These are phyloP conservation scores for Fusarium fujikuroi DNA, from an alignment of 2,329 filamentous ascomycete species.

Conservation along the genomic window DNA sequence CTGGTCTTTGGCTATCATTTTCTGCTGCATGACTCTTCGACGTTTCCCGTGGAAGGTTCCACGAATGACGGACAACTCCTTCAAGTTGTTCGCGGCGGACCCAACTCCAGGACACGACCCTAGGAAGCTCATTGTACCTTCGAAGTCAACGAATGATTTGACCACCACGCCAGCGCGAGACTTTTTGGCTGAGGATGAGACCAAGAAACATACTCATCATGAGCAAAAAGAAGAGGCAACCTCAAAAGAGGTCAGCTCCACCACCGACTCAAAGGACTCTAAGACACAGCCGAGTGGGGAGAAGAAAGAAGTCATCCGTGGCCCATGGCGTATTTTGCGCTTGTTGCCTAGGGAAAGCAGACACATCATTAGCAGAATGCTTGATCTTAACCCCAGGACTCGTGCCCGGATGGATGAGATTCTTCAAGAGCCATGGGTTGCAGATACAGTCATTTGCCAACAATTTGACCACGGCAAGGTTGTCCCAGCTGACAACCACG, in stretches of 20 bases:
- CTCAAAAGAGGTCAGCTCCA: slow-evolving; percentile 10
- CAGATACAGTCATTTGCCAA: slow-evolving; percentile 82
- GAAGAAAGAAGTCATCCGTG: slow-evolving; percentile 84
- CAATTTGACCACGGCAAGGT: slow-evolving; percentile 78
- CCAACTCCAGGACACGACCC: slow-evolving; percentile 80
- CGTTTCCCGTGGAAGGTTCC: slow-evolving; percentile 98
- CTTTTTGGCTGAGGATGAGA: slow-evolving; percentile 51
- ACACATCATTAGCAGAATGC: slow-evolving; percentile 91
- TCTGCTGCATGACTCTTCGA: slow-evolving; percentile 96
- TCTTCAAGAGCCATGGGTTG: slow-evolving; percentile 89
- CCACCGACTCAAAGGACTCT: slow-evolving; percentile 31
- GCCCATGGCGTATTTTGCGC: slow-evolving; percentile 89
- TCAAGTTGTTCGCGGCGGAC: slow-evolving; percentile 88
- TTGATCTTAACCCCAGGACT: slow-evolving; percentile 85
- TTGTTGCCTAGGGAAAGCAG: slow-evolving; percentile 89
- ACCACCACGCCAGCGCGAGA: slow-evolving; percentile 54
- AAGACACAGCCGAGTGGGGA: slow-evolving; percentile 49
- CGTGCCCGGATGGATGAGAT: slow-evolving; percentile 89
- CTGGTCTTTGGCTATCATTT: slow-evolving; percentile 98
- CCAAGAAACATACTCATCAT: slow-evolving; percentile 37
- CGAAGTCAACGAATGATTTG: slow-evolving; percentile 58
- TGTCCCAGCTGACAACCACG: slow-evolving; percentile 79
- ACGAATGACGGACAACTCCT: slow-evolving; percentile 90
- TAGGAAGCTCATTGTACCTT: slow-evolving; percentile 60
- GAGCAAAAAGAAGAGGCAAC: slow-evolving; percentile 35